These are phyloP conservation scores for Conticribra guillardii DNA, from an alignment of 108 stramenopile species.

Conservation along the genomic window DNA sequence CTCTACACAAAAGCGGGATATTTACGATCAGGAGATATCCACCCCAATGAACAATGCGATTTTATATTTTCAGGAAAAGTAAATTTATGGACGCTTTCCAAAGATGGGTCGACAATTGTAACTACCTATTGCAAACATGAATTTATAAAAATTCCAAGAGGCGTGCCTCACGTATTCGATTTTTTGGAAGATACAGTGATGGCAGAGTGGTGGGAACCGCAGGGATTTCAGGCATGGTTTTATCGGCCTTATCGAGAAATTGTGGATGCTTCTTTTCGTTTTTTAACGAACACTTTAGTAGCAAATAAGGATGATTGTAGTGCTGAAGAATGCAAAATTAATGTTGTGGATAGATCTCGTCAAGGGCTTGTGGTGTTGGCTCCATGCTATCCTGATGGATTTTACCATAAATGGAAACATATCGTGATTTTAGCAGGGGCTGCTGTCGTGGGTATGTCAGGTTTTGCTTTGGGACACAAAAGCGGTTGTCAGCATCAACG, in stretches of 20 bases:
- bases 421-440: not conserved
- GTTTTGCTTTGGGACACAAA: not conserved
- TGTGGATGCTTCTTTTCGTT: conserved; percentile 31
- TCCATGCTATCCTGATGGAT: not conserved
- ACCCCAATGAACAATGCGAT: conserved; percentile 46
- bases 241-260: conserved; percentile 61
- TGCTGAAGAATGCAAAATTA: not conserved
- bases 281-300: not conserved
- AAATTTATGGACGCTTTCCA: conserved; percentile 56
- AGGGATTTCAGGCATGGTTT: conserved; percentile 52
- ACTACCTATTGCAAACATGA: conserved; percentile 32
- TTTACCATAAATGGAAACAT: not conserved
- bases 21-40: conserved; percentile 63
- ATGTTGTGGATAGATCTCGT: not conserved
- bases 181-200: conserved; percentile 64
- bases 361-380: not conserved
- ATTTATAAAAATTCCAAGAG: conserved; percentile 43
- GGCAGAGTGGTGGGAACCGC: conserved; percentile 59
- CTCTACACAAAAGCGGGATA: conserved; percentile 47
- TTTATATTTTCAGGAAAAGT: conserved; percentile 62
- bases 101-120: conserved; percentile 39
- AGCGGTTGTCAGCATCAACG: too few species aligned
- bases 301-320: not conserved
- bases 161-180: conserved; percentile 57
- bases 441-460: not conserved